Evolutionary conservation across 1,139 yeast species (phyloP), one percentile per base, ranked within the genome.

Genomic region (Magnusiomyces suaveolens): DNA sequence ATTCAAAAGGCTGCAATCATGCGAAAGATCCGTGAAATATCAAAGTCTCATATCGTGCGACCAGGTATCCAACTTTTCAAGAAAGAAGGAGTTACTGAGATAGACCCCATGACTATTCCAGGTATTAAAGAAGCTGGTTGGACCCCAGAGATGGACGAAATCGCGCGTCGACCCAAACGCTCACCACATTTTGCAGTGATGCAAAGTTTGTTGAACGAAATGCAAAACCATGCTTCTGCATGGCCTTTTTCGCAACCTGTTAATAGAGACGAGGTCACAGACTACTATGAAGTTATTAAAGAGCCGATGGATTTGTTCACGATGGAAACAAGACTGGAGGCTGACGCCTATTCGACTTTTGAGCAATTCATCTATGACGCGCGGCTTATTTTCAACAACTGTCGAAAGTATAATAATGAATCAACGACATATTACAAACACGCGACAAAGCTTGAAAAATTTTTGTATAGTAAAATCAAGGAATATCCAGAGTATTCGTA

Each of bases 171-270:
- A 65, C 98, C 98, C 1, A 89, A 89, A 67, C 76, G 97, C 54
- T 90, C 95, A 0, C 96, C 97, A 6, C 97, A 92, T 72, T 87
- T 87, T 72, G 92, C 94, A 50, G 86, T 87, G 60, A 88, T 92
- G 95, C 90, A 87, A 63, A 87, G 89, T 52, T 70, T 92, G 29
- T 76, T 92, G 52, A 81, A 88, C 8, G 99, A 92, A 66, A 71
- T 92, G 73, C 95, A 87, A 64, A 88, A 87, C 66, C 96, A 92
- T 68, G 95, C 97, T 0, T 87, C 96, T 1, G 94, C 97, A n/a
- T 92, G 98, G 98, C 98, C 99, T 32, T 94, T 94, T 70, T 81
- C 90, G 36, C 85, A 82, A 55, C 96, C 98, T 0, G 98, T 94
- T 18, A 88, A 85, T 68, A 82, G 81, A 64, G 95, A 88, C 51